Conservation (phyloP, 257 asterid species). For the Asclepias syriaca region DNA sequence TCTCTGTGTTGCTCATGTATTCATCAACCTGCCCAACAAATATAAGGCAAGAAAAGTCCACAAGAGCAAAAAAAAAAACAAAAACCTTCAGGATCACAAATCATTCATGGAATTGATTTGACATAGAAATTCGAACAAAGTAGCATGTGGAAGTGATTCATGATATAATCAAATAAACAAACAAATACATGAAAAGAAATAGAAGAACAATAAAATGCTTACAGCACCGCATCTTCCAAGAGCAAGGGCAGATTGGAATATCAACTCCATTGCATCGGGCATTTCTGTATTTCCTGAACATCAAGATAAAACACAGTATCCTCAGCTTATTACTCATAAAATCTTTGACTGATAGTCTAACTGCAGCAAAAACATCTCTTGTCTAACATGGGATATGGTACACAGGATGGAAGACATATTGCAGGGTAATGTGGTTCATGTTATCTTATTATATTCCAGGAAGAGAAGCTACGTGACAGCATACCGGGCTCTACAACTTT, state of each 20-base stretch:
- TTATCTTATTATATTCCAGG: neutral
- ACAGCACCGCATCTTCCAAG: slow-evolving; percentile 76
- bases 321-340: slow-evolving; percentile 1
- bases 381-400: neutral
- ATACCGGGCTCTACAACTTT: slow-evolving; percentile 67
- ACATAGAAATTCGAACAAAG: too few relatives aligned
- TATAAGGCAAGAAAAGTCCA: slow-evolving; percentile 11
- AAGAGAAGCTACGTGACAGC: slow-evolving; percentile 2
- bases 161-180: neutral
- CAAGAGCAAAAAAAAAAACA: neutral
- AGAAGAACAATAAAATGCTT: slow-evolving; percentile 34
- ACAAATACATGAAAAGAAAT: slow-evolving; percentile 9
- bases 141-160: neutral
- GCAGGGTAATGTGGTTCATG: neutral
- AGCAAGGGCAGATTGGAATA: slow-evolving; percentile 76
- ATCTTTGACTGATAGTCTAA: neutral
- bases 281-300: slow-evolving; percentile 60
- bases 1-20: slow-evolving; percentile 55
- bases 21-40: slow-evolving; percentile 59
- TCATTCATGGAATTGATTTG: neutral
- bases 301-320: neutral
- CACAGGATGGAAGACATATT: neutral
- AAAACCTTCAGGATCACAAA: neutral
- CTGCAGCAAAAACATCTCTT: neutral
- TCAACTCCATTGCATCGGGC: slow-evolving; percentile 91